Base-by-base conservation (phyloP, 257 asterid species). In the Paulownia fortunei region DNA sequence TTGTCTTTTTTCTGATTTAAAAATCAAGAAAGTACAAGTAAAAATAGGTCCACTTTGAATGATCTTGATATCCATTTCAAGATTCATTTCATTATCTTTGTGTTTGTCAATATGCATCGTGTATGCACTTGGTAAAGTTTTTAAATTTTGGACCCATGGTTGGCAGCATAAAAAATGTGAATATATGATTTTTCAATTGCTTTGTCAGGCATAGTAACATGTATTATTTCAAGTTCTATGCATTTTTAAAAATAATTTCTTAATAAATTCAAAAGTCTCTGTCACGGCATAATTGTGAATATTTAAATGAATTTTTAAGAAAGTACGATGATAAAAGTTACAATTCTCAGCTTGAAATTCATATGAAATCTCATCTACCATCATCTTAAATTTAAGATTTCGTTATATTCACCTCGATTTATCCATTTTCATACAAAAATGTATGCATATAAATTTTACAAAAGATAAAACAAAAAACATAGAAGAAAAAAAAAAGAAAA, bases 391-490 rank as follows among this genome's bases (percentile, higher is more conserved):
- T 6, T 39, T 39, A 39, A 0, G 64, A 51, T 32, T n/a, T 42
- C 4, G 0, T 42, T 8, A 42, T 42, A 42, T 51, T 2, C 23
- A 3, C 0, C 6, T 54, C 0, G 9, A 18, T 7, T 54, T 21
- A 27, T 59, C 66, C 8, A 27, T 59, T 59, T n/a, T 59, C 8
- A 13, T 19, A 41, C 49, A 34, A 69, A 78, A 42, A 15, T 42
- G 47, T 24, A 41, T 27, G 24, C 10, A 55, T 27, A 27, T 34
- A 65, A 36, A 39, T 76, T 72, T 24, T 39, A 78, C 69, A 82
- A 19, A 10, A 24, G 3, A 19, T 12, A 30, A 41, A 30, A 27
- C 18, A 0, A 6, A 9, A 69, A 49, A 46, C 32, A 46, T 12
- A 21, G 60, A 16, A 39, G 4, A 21, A 58, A 62, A 18, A 7